A percentile compares a stretch with the other conserved stretches of the same genome.
Evolutionary conservation across 228 moss, liverwort and hornwort species (phyloP).

Genomic region (Sphagnum fallax): DNA sequence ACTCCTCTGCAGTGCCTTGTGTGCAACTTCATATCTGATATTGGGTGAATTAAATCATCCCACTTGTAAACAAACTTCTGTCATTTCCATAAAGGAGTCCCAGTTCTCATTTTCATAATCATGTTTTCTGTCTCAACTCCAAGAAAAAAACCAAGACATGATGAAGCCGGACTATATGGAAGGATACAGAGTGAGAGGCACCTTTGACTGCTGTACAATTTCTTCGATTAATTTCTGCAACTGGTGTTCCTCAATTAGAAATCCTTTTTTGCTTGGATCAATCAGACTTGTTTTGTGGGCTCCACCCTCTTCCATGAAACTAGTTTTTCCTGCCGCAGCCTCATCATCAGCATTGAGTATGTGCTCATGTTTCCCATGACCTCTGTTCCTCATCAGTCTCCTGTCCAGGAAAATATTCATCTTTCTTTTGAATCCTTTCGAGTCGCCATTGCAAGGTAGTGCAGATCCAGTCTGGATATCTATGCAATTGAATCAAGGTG

Average conservation of each 20-base stretch:
- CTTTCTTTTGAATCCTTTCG: conserved; percentile 7
- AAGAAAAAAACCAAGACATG: background rate
- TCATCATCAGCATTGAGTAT: too few relatives aligned
- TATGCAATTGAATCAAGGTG: conserved; percentile 28
- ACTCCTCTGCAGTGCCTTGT: conserved; percentile 48
- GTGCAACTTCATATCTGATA: conserved; percentile 73
- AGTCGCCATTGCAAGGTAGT: conserved; percentile 15
- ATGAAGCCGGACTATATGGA: background rate
- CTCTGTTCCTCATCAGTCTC: conserved; percentile 10
- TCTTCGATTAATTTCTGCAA: conserved; percentile 30
- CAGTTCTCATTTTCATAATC: background rate
- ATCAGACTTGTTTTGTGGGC: conserved; percentile 2
- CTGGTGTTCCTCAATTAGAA: conserved; percentile 15
- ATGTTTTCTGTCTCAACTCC: background rate
- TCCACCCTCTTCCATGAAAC: conserved; percentile 7
- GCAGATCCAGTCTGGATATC: conserved; percentile 56
- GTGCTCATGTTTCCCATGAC: conserved; percentile 3
- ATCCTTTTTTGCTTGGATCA: conserved; percentile 14
- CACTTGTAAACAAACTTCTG: background rate
- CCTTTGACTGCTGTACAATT: conserved; percentile 24
- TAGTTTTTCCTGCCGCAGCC: background rate
- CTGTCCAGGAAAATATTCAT: conserved; percentile 7
- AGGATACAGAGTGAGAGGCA: conserved; percentile 73
- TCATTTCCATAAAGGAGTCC: background rate
- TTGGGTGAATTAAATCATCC: background rate